Evolutionary conservation across 1,284 basidiomycete genomes (phyloP).

Genomic region (Leucoagaricus sp.): DNA sequence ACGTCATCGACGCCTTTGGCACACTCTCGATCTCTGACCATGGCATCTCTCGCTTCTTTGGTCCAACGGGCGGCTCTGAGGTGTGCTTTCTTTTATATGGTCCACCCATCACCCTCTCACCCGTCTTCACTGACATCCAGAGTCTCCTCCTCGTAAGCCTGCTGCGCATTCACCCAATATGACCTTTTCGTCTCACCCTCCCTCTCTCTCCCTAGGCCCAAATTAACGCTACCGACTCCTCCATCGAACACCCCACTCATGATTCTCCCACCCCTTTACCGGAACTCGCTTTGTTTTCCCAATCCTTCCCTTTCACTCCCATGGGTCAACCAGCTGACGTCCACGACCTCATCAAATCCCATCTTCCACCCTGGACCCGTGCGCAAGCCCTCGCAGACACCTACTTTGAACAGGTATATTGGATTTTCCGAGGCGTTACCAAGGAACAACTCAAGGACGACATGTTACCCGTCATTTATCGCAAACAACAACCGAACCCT

Average conservation of each 20-base stretch:
- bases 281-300: slow-evolving; percentile 55
- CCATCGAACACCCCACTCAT: slow-evolving; percentile 28
- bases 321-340: slow-evolving; percentile 48
- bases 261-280: slow-evolving; percentile 32
- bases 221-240: slow-evolving; percentile 21
- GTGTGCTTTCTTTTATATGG: slow-evolving; percentile 35
- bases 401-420: slow-evolving; percentile 58
- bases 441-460: slow-evolving; percentile 54
- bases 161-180: slow-evolving; percentile 8
- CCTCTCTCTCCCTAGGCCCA: slow-evolving; percentile 27
- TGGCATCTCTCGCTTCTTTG: slow-evolving; percentile 64
- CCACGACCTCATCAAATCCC: slow-evolving; percentile 47
- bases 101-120: slow-evolving; percentile 2
- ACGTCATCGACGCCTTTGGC: slow-evolving; percentile 56
- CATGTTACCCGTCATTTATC: slow-evolving; percentile 46
- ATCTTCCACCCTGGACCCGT: slow-evolving; percentile 51
- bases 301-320: slow-evolving; percentile 65
- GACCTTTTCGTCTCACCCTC: slow-evolving; percentile 20
- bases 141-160: slow-evolving; percentile 14
- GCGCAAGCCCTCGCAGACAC: slow-evolving; percentile 48
- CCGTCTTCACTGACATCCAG: slow-evolving; percentile 12
- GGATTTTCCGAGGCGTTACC: slow-evolving; percentile 57
- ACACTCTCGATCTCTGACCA: slow-evolving; percentile 63
- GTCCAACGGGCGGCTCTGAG: slow-evolving; percentile 63
- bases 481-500: slow-evolving; percentile 11